Evolutionary conservation across 169 alveolate genomes (phyloP).

Genomic region (Condylostoma magnum): DNA sequence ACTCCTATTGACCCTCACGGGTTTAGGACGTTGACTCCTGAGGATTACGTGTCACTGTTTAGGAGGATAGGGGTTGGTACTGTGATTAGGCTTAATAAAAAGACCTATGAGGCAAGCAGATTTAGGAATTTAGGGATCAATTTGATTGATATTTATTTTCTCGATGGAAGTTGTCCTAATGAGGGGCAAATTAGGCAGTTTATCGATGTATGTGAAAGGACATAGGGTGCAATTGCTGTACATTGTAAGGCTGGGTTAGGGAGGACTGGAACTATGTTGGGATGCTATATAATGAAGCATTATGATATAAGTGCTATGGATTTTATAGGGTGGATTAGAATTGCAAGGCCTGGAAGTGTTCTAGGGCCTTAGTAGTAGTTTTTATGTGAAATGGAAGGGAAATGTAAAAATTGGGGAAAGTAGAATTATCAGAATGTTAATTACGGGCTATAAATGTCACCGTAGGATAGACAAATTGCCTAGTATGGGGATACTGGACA

Average conservation of each 20-base stretch:
- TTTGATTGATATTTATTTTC: conserved; percentile 81
- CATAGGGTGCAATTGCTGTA: conserved; percentile 91
- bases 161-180: conserved; percentile 92
- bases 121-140: conserved; percentile 76
- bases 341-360: conserved; percentile 95
- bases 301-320: conserved; percentile 89
- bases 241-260: conserved; percentile 98
- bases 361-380: conserved; percentile 94
- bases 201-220: conserved; percentile 81
- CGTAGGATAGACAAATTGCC: conserved; percentile 14
- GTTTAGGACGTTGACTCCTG: conserved; percentile 73
- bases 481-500: conserved; percentile 66
- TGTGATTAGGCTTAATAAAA: conserved; percentile 90
- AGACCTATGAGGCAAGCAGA: conserved; percentile 78
- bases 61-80: conserved; percentile 76
- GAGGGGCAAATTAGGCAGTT: conserved; percentile 81
- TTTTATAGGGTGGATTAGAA: conserved; percentile 92
- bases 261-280: conserved; percentile 95
- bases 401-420: conserved; percentile 8
- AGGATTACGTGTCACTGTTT: conserved; percentile 88
- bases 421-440: not conserved
- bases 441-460: not conserved
- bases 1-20: conserved; percentile 62
- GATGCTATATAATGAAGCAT: conserved; percentile 90
- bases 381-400: conserved; percentile 23